Base-by-base conservation (phyloP, 192 early-diverging fungal species). In the Spinellus fusiger region DNA sequence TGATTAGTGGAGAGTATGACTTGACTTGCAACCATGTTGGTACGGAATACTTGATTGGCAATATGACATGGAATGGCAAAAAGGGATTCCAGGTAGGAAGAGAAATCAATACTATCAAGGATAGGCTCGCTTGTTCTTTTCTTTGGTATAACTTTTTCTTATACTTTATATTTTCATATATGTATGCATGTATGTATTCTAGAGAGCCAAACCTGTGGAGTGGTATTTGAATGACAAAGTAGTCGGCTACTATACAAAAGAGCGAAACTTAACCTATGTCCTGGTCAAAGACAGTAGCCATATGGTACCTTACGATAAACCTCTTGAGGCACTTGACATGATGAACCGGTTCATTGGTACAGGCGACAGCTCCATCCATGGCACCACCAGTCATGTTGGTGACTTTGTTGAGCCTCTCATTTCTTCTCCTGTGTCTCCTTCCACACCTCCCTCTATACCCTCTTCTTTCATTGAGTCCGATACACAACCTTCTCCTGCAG, bases 241-340 rank as follows among this genome's bases (percentile, higher is more conserved):
- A 16, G 69, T 59, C 23, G 84, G 84, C n/a, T 50, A 65, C 28
- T 78, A 74, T 56, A 69, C 58, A 15, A 49, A 62, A 32, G 79
- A 65, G 15, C 64, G 79, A 28, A 86, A 86, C 61, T 78, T 99
- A 48, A 86, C 85, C 15, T 97, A 92, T 75, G 73, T 95, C 26
- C 74, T 88, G 5, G 78, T 96, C 31, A 89, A 89, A 70, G 91
- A 86, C 51, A 89, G 88, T 28, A 90, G 93, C 3, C 91, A 93
- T 47, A 93, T 93, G 91, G 86, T 82, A 13, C 93, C 93, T 7
- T 93, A 94, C 59, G 95, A 98, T 66, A 83, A 86, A 69, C 91
- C 92, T 15, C 65, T 82, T 53, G 83, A 76, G 56, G 78, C 84
- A 23, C 61, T 85, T 26, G 95, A 95, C 71, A 89, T 97, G 84